phyloP scores from a whole-genome alignment of 2,329 filamentous ascomycete species.

The Gnomoniopsis smithogilvyi region DNA sequence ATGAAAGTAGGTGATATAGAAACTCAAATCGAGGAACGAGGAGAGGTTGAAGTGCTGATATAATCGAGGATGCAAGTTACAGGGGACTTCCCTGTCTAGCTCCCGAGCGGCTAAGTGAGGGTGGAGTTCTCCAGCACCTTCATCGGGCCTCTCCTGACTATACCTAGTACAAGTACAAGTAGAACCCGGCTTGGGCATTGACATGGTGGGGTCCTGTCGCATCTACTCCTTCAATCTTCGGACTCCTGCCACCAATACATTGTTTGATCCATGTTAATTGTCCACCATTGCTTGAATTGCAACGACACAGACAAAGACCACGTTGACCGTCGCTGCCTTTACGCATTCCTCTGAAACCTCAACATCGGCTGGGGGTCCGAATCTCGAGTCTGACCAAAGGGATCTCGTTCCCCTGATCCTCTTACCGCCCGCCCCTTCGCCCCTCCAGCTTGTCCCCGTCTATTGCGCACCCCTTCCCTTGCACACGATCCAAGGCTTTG shows the following conservation, averaged over 20 bases:
- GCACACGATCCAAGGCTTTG: neutral
- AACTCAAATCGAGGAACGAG: neutral
- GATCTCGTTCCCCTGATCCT: neutral
- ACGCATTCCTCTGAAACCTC: neutral
- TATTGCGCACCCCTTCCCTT: neutral
- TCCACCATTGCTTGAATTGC: neutral
- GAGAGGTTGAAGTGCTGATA: neutral
- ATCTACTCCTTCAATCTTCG: neutral
- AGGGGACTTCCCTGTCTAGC: neutral
- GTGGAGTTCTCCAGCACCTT: neutral
- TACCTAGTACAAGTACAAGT: no score
- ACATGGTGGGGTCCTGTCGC: conserved; percentile 6
- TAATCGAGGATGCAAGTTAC: neutral
- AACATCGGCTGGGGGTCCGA: neutral
- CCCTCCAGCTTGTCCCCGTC: conserved; percentile 20
- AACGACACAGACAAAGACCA: neutral
- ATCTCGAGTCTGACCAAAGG: neutral
- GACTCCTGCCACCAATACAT: neutral
- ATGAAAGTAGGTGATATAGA: neutral
- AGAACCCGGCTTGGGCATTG: neutral
- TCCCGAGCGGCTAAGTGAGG: neutral
- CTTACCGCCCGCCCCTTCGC: neutral
- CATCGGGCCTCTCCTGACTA: neutral
- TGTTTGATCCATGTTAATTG: neutral
- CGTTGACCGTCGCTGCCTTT: neutral